Conservation (phyloP, 2,329 filamentous ascomycete genomes). For the Bipolaris gigantea region DNA sequence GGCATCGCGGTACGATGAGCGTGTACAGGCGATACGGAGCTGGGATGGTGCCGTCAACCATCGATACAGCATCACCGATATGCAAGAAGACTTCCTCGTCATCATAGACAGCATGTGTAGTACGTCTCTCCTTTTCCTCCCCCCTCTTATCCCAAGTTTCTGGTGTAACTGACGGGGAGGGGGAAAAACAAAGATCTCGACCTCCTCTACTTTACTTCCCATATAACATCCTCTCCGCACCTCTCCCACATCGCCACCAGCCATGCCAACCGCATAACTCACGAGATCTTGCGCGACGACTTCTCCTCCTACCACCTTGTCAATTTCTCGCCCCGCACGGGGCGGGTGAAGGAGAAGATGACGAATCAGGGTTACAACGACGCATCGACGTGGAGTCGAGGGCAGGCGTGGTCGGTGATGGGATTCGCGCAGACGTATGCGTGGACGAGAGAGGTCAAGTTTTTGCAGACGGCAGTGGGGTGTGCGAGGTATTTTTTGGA, state of each 20-base stretch:
- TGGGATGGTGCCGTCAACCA: slow-evolving; percentile 51
- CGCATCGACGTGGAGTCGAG: slow-evolving; percentile 52
- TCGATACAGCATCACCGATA: slow-evolving; percentile 43
- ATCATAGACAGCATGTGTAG: slow-evolving; percentile 52
- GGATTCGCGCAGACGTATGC: slow-evolving; percentile 53
- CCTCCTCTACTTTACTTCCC: slow-evolving; percentile 44
- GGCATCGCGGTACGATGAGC: slow-evolving; percentile 48
- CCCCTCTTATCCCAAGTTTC: background rate
- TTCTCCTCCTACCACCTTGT: slow-evolving; percentile 50
- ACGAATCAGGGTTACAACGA: slow-evolving; percentile 54
- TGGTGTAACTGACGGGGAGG: too few species aligned
- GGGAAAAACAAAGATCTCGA: slow-evolving; percentile 40
- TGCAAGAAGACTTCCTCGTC: slow-evolving; percentile 44
- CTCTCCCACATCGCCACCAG: slow-evolving; percentile 45
- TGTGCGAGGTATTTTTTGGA: slow-evolving; percentile 53
- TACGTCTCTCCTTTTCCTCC: slow-evolving; percentile 11
- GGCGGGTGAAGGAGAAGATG: slow-evolving; percentile 50
- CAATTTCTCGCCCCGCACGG: slow-evolving; percentile 50
- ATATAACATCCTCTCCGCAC: slow-evolving; percentile 31
- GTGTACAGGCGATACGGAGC: slow-evolving; percentile 52
- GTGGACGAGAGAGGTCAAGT: slow-evolving; percentile 51
- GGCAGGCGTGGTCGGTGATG: slow-evolving; percentile 55
- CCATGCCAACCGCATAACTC: slow-evolving; percentile 45
- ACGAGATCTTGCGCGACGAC: slow-evolving; percentile 41
- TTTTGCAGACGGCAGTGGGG: slow-evolving; percentile 50